These are phyloP conservation scores for Saccharomycopsis malanga DNA, from an alignment of 805 yeast genomes.

Conservation along the genomic window DNA sequence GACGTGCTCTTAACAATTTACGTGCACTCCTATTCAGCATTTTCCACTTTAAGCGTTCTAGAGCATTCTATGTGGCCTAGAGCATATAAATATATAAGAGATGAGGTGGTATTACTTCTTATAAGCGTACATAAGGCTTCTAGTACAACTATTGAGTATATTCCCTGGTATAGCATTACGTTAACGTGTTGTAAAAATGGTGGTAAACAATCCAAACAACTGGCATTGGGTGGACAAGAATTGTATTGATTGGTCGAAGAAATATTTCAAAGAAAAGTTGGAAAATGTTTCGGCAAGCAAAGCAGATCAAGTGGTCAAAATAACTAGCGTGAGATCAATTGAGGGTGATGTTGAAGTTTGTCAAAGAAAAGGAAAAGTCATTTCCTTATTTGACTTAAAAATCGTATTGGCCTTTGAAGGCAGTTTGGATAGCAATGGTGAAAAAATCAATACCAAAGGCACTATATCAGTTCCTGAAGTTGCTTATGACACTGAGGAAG, in stretches of 20 bases:
- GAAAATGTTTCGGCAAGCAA: slow-evolving; percentile 35
- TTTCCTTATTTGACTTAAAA: slow-evolving; percentile 79
- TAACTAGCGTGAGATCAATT: slow-evolving; percentile 46
- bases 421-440: slow-evolving; percentile 20
- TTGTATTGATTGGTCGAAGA: slow-evolving; percentile 85
- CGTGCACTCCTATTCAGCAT: too few species aligned
- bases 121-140: too few species aligned
- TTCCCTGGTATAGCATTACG: too few species aligned
- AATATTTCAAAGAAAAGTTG: slow-evolving; percentile 61
- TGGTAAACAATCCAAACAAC: slow-evolving; percentile 92
- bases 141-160: too few species aligned
- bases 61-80: too few species aligned
- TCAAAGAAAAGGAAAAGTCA: slow-evolving; percentile 95
- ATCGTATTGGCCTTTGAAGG: slow-evolving; percentile 57
- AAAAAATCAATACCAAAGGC: slow-evolving; percentile 41
- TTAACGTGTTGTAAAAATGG: too few species aligned
- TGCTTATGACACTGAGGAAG: slow-evolving; percentile 83
- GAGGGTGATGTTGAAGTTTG: slow-evolving; percentile 97
- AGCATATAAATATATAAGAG: too few species aligned
- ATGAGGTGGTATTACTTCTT: too few species aligned
- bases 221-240: slow-evolving; percentile 99
- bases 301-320: slow-evolving; percentile 27
- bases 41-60: too few species aligned
- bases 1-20: too few species aligned
- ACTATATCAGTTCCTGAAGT: slow-evolving; percentile 82